A percentile compares a stretch with the other conserved stretches of the same genome.
Evolutionary conservation across 345 rosid species (phyloP).

Genomic region (Erucastrum elatum): DNA sequence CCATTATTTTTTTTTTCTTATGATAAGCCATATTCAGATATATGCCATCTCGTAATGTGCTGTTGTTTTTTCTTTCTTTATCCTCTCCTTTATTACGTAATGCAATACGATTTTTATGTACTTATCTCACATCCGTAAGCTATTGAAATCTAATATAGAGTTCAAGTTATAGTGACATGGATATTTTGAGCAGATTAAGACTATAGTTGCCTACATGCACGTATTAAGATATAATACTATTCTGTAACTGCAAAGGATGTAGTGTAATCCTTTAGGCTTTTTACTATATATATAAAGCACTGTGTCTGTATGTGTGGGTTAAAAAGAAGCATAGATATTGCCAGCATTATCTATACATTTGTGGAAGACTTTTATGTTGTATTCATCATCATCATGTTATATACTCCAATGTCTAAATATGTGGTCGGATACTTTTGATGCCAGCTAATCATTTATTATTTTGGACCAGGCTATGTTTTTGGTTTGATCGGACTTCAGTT

Average conservation of each 20-base stretch:
- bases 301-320: too few species aligned
- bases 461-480: constrained; percentile 20
- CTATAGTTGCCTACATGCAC: background rate
- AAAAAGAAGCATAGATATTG: too few species aligned
- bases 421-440: constrained; percentile 8
- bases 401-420: background rate
- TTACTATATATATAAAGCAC: too few species aligned
- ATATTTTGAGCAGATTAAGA: background rate
- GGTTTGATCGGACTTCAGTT: constrained; percentile 12
- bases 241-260: too few species aligned
- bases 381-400: background rate
- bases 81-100: background rate
- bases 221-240: background rate
- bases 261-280: too few species aligned
- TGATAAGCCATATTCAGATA: background rate
- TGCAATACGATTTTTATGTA: background rate
- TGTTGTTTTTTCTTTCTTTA: background rate
- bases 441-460: constrained; percentile 18
- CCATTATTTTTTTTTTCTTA: background rate
- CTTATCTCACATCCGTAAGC: background rate
- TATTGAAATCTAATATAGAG: background rate
- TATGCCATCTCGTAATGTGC: background rate
- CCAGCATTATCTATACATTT: too few species aligned
- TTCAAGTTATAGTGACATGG: background rate
- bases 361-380: background rate